Conservation (phyloP, 805 yeast genomes). For the Wickerhamiella kazuoi region DNA sequence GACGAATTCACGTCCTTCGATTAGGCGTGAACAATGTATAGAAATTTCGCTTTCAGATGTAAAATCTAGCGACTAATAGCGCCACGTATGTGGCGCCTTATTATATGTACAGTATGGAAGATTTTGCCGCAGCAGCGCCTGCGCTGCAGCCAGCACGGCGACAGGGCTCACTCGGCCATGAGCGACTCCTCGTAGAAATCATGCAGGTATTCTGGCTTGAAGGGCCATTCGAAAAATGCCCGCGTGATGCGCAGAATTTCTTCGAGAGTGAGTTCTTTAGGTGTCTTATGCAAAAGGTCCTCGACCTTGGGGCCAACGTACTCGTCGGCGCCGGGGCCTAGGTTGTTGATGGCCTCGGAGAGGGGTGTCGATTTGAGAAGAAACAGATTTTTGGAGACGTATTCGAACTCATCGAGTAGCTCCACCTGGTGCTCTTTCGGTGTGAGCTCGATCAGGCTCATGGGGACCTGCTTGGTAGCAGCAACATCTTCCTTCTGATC, state of each 20-base stretch:
- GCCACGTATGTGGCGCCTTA: background rate
- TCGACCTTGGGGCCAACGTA: conserved; percentile 21
- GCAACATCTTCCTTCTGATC: conserved; percentile 8
- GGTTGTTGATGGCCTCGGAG: conserved; percentile 28
- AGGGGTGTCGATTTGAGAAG: conserved; percentile 30
- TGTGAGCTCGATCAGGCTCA: conserved; percentile 37
- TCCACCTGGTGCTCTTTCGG: conserved; percentile 29
- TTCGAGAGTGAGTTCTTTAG: conserved; percentile 32
- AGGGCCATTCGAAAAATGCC: conserved; percentile 61
- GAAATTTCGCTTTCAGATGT: background rate
- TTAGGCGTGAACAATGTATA: conserved; percentile 1
- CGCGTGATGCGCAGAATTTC: conserved; percentile 39
- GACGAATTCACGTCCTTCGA: conserved; percentile 2
- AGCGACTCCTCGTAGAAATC: conserved; percentile 25
- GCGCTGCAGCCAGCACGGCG: no score
- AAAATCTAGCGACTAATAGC: background rate
- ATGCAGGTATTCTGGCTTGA: conserved; percentile 44
- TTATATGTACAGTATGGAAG: background rate
- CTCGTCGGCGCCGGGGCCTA: conserved; percentile 65
- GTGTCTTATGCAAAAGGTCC: conserved; percentile 27
- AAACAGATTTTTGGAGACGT: conserved; percentile 44
- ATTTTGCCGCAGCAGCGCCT: no score
- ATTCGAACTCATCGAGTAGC: conserved; percentile 43
- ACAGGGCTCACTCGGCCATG: background rate
- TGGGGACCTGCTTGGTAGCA: conserved; percentile 16